Evolutionary conservation across 2,329 filamentous ascomycete species (phyloP).

Genomic region (Alternaria solani): DNA sequence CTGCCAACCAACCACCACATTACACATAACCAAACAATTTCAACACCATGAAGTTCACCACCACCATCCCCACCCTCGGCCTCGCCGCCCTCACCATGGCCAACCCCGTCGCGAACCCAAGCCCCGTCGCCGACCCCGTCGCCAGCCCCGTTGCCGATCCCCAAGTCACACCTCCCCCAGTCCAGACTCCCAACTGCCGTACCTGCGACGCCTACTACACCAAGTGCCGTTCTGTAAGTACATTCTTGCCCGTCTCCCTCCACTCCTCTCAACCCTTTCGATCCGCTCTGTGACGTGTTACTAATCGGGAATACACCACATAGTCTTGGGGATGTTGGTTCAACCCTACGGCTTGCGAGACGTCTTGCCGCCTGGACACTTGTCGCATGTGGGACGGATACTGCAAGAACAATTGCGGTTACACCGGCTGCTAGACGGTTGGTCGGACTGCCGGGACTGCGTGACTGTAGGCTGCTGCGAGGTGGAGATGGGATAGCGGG

Average conservation of each 20-base stretch:
- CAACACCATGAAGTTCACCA: not conserved
- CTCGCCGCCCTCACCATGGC: not conserved
- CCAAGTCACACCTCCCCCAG: not conserved
- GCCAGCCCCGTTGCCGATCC: no score
- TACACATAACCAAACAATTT: not conserved
- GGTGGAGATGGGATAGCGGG: not conserved
- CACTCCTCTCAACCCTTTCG: no score
- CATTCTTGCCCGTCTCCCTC: no score
- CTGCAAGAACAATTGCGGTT: constrained; percentile 30
- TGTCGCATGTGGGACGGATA: not conserved
- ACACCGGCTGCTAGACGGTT: not conserved
- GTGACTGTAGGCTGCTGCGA: not conserved
- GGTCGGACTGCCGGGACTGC: not conserved
- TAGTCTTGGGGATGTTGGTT: constrained; percentile 1
- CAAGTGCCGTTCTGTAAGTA: not conserved
- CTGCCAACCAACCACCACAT: not conserved
- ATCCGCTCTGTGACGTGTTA: not conserved
- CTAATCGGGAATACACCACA: not conserved
- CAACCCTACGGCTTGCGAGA: not conserved
- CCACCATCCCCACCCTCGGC: not conserved
- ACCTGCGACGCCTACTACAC: not conserved
- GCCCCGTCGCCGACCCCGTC: not conserved
- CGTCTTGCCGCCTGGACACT: not conserved
- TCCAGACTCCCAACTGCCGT: not conserved
- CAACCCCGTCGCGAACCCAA: not conserved